phyloP scores from a whole-genome alignment of 2,329 filamentous ascomycete species.

The Aspergillus udagawae region DNA sequence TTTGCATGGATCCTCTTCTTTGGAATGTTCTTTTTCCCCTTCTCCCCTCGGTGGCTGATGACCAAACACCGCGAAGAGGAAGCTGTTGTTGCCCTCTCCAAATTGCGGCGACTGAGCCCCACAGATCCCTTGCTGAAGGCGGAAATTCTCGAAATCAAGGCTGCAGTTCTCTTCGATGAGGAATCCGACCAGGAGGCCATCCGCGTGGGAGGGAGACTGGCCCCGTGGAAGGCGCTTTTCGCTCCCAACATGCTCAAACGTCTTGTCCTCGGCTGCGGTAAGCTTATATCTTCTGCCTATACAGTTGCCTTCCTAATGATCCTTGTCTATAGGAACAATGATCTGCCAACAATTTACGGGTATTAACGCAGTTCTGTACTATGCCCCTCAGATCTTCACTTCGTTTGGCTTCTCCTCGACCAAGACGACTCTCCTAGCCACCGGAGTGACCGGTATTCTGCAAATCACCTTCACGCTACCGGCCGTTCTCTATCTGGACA shows the following conservation, averaged over 20 bases:
- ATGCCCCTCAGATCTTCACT: constrained; percentile 30
- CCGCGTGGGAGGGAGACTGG: constrained; percentile 12
- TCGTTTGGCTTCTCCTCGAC: constrained; percentile 23
- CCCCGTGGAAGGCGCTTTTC: constrained; percentile 27
- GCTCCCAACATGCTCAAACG: constrained; percentile 26
- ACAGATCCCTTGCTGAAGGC: constrained; percentile 67
- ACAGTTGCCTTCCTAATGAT: no score
- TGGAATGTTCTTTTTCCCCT: constrained; percentile 79
- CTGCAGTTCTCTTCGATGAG: constrained; percentile 74
- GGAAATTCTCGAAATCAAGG: constrained; percentile 80
- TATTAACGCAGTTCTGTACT: constrained; percentile 43
- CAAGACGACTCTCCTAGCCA: constrained; percentile 22
- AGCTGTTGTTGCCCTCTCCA: constrained; percentile 59
- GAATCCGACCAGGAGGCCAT: constrained; percentile 55
- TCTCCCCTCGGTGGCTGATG: constrained; percentile 70
- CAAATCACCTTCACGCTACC: constrained; percentile 36
- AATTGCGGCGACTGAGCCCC: constrained; percentile 57
- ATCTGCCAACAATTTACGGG: constrained; percentile 49
- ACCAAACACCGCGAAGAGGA: constrained; percentile 67
- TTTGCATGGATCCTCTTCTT: constrained; percentile 63
- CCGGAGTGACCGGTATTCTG: constrained; percentile 25
- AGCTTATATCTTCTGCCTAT: not conserved
- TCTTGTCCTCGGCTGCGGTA: constrained; percentile 21
- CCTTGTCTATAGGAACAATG: constrained; percentile 21
- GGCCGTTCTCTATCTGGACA: constrained; percentile 35